Evolutionary conservation across 2,329 filamentous ascomycete genomes (phyloP).

Genomic region (Claviceps spartinae): DNA sequence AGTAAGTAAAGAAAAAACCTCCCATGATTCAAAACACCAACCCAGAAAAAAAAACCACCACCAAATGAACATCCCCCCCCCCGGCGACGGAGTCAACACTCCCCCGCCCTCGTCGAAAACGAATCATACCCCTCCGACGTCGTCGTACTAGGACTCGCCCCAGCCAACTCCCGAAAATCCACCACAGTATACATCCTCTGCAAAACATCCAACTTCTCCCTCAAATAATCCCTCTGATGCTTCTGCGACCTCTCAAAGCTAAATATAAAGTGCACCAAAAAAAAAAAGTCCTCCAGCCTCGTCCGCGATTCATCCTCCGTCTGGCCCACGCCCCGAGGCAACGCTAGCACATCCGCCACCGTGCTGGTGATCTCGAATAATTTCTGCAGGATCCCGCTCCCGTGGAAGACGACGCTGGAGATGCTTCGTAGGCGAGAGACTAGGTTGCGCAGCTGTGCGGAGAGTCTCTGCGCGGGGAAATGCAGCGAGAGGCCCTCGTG

Average conservation of each 20-base stretch:
- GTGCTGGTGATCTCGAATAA: constrained; percentile 47
- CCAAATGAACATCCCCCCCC: no score
- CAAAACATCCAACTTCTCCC: constrained; percentile 24
- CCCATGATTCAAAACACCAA: no score
- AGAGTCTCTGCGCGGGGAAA: constrained; percentile 25
- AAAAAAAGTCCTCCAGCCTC: constrained; percentile 39
- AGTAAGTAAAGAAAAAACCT: no score
- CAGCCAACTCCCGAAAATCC: constrained; percentile 14
- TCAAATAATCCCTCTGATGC: constrained; percentile 28
- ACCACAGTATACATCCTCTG: constrained; percentile 18
- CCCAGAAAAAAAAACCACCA: no score
- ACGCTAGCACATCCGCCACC: constrained; percentile 42
- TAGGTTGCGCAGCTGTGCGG: constrained; percentile 24
- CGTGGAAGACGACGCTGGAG: constrained; percentile 38
- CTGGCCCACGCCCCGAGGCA: constrained; percentile 27
- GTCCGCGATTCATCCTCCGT: constrained; percentile 29
- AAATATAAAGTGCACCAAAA: constrained; percentile 36
- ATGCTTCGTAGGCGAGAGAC: constrained; percentile 22
- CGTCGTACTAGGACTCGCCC: constrained; percentile 14
- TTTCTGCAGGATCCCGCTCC: constrained; percentile 43
- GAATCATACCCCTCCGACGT: constrained; percentile 3
- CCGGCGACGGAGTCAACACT: neutral
- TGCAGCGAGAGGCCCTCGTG: constrained; percentile 26
- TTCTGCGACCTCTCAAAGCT: constrained; percentile 33
- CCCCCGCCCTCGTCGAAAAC: neutral